phyloP scores from a whole-genome alignment of 371 early-diverging fungal genomes.

The Chytridium lagenaria region DNA sequence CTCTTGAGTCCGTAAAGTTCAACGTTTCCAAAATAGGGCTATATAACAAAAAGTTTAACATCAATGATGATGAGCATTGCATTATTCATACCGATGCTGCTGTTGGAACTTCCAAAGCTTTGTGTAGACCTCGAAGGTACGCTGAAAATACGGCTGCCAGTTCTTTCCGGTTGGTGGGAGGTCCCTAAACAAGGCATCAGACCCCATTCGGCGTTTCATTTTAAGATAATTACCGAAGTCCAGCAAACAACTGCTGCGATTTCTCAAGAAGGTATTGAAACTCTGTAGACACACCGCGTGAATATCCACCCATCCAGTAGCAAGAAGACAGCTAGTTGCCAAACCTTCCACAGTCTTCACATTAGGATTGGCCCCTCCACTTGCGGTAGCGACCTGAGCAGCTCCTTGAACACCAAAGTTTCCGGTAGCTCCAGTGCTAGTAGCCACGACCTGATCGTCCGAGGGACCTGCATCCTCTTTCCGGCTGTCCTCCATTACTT shows the following conservation, averaged over 20 bases:
- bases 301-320: background rate
- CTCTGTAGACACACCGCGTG: conserved; percentile 58
- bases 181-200: conserved; percentile 41
- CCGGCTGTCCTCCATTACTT: conserved; percentile 2
- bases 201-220: conserved; percentile 1
- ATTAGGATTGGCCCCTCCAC: conserved; percentile 25
- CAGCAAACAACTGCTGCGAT: conserved; percentile 95
- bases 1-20: conserved; percentile 92
- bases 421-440: background rate
- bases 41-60: conserved; percentile 2
- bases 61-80: background rate
- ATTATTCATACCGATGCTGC: conserved; percentile 70
- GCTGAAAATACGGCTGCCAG: conserved; percentile 86
- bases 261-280: conserved; percentile 96
- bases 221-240: conserved; percentile 72
- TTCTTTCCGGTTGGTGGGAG: conserved; percentile 63
- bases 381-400: background rate
- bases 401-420: background rate
- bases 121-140: conserved; percentile 96
- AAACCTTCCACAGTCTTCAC: conserved; percentile 44
- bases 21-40: conserved; percentile 83
- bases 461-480: background rate
- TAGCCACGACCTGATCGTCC: background rate
- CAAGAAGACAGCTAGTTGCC: background rate
- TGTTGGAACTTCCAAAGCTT: conserved; percentile 97